phyloP scores from a whole-genome alignment of 2,329 filamentous ascomycete species.

The Botrytis cinerea region DNA sequence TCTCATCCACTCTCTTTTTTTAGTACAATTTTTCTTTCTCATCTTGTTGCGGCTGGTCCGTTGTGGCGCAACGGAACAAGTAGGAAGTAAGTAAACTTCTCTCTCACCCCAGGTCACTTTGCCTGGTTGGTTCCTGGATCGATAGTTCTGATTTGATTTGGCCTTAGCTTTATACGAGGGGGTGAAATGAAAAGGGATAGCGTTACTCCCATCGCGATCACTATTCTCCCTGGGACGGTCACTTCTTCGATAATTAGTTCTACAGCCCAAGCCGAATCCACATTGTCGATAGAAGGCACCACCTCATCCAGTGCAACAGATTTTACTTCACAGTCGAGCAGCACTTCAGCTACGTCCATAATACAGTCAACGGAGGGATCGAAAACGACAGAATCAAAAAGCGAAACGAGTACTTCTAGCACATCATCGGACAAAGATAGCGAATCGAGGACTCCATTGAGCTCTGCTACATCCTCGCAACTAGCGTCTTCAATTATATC shows the following conservation, averaged over 20 bases:
- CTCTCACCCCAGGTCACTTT: not conserved
- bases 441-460: not conserved
- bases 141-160: not conserved
- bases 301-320: not conserved
- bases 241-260: not conserved
- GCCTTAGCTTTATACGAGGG: not conserved
- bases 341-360: not conserved
- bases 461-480: not conserved
- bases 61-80: slow-evolving; percentile 16
- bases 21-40: not conserved
- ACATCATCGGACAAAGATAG: not conserved
- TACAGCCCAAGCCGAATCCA: not conserved
- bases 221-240: slow-evolving; percentile 6
- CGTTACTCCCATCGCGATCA: not conserved
- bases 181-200: not conserved
- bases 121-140: not conserved
- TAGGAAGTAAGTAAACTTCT: slow-evolving; percentile 12
- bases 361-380: not conserved
- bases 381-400: not conserved
- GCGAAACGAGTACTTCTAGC: not conserved
- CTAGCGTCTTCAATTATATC: not conserved
- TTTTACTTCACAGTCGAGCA: not conserved
- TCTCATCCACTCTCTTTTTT: not conserved
- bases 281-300: not conserved
- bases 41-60: slow-evolving; percentile 9